These are phyloP conservation scores for Alloteropsis semialata DNA, from an alignment of 176 grass and related monocot genomes.

Conservation along the genomic window DNA sequence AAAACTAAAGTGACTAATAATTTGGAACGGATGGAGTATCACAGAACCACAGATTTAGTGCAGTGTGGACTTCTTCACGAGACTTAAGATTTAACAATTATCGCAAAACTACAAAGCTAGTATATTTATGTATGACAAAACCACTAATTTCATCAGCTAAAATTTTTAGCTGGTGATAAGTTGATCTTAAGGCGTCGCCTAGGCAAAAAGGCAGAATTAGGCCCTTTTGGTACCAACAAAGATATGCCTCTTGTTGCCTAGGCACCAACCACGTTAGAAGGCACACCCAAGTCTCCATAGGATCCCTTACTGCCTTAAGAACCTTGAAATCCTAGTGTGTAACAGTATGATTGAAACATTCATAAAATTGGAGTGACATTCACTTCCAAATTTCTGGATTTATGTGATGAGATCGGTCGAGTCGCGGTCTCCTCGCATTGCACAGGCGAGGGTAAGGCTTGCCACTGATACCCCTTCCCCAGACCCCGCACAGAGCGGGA, in stretches of 20 bases:
- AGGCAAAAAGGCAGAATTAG: background rate
- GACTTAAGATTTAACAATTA: background rate
- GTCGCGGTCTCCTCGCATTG: too few relatives aligned
- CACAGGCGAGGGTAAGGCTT: too few relatives aligned
- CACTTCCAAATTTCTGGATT: background rate
- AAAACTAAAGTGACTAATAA: too few relatives aligned
- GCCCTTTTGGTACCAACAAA: background rate
- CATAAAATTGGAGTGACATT: background rate
- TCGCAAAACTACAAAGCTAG: background rate
- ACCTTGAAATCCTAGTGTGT: background rate
- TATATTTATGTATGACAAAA: background rate
- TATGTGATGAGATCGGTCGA: background rate
- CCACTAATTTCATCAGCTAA: background rate
- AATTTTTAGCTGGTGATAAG: background rate
- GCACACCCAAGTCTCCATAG: background rate
- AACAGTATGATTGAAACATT: conserved; percentile 5
- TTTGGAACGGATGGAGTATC: too few relatives aligned
- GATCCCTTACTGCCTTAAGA: background rate
- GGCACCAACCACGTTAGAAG: background rate
- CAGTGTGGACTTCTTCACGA: background rate
- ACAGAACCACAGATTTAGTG: background rate
- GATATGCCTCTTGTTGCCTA: background rate
- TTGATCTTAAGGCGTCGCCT: too few relatives aligned
- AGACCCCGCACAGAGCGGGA: too few relatives aligned
- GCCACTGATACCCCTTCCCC: too few relatives aligned